phyloP scores from a whole-genome alignment of 2,329 filamentous ascomycete species.

The Fusarium devonianum region DNA sequence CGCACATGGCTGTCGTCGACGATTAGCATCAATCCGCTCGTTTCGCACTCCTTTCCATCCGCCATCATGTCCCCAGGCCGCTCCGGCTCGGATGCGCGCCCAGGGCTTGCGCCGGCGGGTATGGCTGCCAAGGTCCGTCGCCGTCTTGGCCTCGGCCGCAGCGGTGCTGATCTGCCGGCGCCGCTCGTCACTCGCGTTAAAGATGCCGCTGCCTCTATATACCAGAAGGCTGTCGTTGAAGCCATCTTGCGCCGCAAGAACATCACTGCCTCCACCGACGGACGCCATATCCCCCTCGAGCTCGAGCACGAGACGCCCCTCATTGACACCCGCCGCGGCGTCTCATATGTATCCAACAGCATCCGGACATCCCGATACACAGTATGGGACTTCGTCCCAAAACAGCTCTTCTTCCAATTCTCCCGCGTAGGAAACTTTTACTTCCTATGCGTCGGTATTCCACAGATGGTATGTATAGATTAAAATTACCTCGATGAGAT shows the following conservation, averaged over 20 bases:
- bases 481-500: background rate
- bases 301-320: slow-evolving; percentile 51
- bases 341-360: slow-evolving; percentile 62
- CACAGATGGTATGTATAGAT: slow-evolving; percentile 67
- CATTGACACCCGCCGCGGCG: slow-evolving; percentile 58
- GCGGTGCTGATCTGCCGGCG: slow-evolving; percentile 13
- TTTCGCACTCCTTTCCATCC: slow-evolving; percentile 10
- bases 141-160: slow-evolving; percentile 17
- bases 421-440: slow-evolving; percentile 87
- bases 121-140: slow-evolving; percentile 12
- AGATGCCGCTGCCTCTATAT: slow-evolving; percentile 37
- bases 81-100: slow-evolving; percentile 19
- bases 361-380: slow-evolving; percentile 88
- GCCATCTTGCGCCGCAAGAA: slow-evolving; percentile 69
- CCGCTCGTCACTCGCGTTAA: slow-evolving; percentile 34
- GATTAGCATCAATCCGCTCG: slow-evolving; percentile 32
- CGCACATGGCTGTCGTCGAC: slow-evolving; percentile 12
- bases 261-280: slow-evolving; percentile 75
- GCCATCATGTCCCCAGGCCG: slow-evolving; percentile 32
- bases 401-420: slow-evolving; percentile 85
- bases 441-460: slow-evolving; percentile 82
- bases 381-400: slow-evolving; percentile 82
- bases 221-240: slow-evolving; percentile 53
- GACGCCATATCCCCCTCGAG: slow-evolving; percentile 58
- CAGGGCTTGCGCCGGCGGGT: slow-evolving; percentile 15